These are phyloP conservation scores for Pseudoscleropodium purum DNA, from an alignment of 225 moss, liverwort and hornwort species.

Conservation along the genomic window DNA sequence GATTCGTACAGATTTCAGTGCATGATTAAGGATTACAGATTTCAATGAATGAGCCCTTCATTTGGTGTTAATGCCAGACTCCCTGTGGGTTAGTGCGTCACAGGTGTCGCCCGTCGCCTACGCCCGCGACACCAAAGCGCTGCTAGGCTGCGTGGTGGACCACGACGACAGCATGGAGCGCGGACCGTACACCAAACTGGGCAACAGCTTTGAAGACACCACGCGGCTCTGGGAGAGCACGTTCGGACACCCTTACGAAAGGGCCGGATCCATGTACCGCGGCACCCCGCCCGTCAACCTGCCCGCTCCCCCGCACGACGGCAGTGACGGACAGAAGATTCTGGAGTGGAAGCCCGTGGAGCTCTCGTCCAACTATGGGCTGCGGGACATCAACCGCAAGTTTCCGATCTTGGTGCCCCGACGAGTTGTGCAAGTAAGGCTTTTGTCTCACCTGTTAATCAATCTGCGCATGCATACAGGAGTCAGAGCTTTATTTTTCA, in stretches of 20 bases:
- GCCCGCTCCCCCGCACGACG: conserved; percentile 62
- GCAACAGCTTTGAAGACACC: conserved; percentile 69
- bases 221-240: conserved; percentile 65
- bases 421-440: conserved; percentile 57
- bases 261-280: conserved; percentile 73
- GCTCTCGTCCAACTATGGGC: conserved; percentile 41
- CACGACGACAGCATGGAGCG: conserved; percentile 84
- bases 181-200: conserved; percentile 65
- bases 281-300: conserved; percentile 56
- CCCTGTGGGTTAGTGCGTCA: background rate
- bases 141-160: conserved; percentile 69
- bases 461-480: background rate
- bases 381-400: conserved; percentile 46
- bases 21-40: background rate
- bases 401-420: conserved; percentile 47
- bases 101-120: conserved; percentile 78
- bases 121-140: conserved; percentile 68
- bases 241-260: conserved; percentile 79
- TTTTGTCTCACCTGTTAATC: background rate
- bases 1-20: background rate
- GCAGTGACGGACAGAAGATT: conserved; percentile 47
- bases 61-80: background rate
- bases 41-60: background rate
- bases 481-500: background rate
- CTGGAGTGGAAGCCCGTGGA: conserved; percentile 34